Evolutionary conservation across 768 basidiomycete species (phyloP).

Genomic region (Hygrophorus russula): DNA sequence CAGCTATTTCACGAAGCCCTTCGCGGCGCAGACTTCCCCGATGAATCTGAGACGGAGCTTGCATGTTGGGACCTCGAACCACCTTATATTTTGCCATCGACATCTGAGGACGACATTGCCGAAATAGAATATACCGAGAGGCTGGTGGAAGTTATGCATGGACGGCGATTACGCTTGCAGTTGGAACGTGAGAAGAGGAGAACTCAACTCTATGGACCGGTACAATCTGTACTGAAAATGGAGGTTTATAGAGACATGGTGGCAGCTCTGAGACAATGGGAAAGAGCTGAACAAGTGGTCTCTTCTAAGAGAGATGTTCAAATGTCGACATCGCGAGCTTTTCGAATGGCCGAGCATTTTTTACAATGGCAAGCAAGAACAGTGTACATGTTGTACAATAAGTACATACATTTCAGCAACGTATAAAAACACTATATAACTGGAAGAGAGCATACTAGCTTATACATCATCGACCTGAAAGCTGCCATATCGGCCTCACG

Average conservation of each 20-base stretch:
- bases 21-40: not conserved
- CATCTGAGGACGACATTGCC: not conserved
- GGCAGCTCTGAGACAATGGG: not conserved
- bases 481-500: constrained; percentile 10
- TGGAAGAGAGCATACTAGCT: constrained; percentile 10
- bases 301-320: not conserved
- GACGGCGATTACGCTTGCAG: not conserved
- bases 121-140: not conserved
- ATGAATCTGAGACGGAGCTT: too few relatives aligned
- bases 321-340: not conserved
- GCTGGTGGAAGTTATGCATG: not conserved
- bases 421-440: not conserved
- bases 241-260: not conserved
- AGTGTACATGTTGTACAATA: not conserved
- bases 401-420: not conserved
- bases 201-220: not conserved
- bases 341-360: not conserved
- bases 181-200: not conserved
- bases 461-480: constrained; percentile 5
- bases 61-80: not conserved
- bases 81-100: not conserved
- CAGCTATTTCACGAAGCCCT: not conserved
- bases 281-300: not conserved
- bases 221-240: not conserved
- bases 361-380: not conserved